Evolutionary conservation across 2,329 filamentous ascomycete species (phyloP).

Genomic region (Cytospora piceae): DNA sequence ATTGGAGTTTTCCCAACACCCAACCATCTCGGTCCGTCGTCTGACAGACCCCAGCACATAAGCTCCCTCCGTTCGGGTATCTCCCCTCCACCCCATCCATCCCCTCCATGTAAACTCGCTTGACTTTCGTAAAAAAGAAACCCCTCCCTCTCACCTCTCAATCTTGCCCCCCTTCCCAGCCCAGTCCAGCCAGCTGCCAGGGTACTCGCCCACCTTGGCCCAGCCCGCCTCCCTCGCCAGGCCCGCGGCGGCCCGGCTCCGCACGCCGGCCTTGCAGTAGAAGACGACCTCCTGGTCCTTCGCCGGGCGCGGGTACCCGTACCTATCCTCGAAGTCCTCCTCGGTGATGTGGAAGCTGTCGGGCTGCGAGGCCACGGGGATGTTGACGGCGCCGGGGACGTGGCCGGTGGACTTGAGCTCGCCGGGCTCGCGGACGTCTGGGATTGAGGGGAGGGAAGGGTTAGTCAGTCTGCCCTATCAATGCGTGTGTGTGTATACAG

Average conservation of each 20-base stretch:
- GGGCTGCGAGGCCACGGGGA: slow-evolving; percentile 76
- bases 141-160: slow-evolving; percentile 44
- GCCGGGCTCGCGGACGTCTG: slow-evolving; percentile 72
- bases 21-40: neutral
- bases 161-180: slow-evolving; percentile 68
- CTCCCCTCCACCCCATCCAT: neutral
- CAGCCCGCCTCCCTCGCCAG: slow-evolving; percentile 80
- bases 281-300: slow-evolving; percentile 70
- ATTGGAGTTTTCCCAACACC: neutral
- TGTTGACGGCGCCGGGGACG: slow-evolving; percentile 82
- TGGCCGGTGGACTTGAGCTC: slow-evolving; percentile 67
- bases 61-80: neutral
- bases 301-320: slow-evolving; percentile 72
- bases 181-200: slow-evolving; percentile 85
- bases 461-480: neutral
- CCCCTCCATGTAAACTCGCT: neutral
- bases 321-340: slow-evolving; percentile 82
- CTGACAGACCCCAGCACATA: neutral
- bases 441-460: neutral
- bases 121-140: neutral
- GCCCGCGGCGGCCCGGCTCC: slow-evolving; percentile 75
- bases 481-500: too few species aligned
- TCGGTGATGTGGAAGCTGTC: slow-evolving; percentile 77
- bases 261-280: slow-evolving; percentile 91
- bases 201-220: slow-evolving; percentile 70